Conservation (phyloP, 1,284 basidiomycete genomes). For the Ceratobasidium sp. region DNA sequence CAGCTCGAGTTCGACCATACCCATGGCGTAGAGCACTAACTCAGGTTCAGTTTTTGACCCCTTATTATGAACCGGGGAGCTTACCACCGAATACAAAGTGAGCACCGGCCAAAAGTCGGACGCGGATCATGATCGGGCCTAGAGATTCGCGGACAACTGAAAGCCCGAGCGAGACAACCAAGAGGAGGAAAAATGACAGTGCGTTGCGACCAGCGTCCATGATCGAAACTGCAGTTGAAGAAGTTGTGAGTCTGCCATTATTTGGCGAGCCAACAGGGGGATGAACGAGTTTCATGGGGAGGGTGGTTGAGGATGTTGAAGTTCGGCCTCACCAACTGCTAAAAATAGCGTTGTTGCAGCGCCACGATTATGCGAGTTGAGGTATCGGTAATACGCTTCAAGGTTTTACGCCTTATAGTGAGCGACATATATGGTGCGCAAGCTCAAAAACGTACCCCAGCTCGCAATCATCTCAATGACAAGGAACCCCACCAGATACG, state of each 20-base stretch:
- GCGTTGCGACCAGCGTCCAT: slow-evolving; percentile 94
- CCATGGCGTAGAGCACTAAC: slow-evolving; percentile 87
- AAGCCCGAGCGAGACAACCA: slow-evolving; percentile 89
- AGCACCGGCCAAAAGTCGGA: slow-evolving; percentile 77
- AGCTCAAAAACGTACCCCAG: slow-evolving; percentile 66
- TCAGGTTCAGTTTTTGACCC: too few relatives aligned
- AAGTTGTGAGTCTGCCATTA: neutral
- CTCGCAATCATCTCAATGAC: slow-evolving; percentile 94
- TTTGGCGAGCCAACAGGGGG: too few relatives aligned
- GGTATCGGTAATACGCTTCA: slow-evolving; percentile 81
- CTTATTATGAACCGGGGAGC: slow-evolving; percentile 48
- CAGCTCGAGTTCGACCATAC: slow-evolving; percentile 90
- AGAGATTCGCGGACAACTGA: slow-evolving; percentile 85
- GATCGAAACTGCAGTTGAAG: slow-evolving; percentile 71
- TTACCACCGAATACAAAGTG: slow-evolving; percentile 96
- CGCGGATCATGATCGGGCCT: slow-evolving; percentile 80
- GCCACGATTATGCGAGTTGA: slow-evolving; percentile 87
- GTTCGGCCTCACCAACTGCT: slow-evolving; percentile 71
- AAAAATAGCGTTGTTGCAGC: slow-evolving; percentile 83
- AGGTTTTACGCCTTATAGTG: slow-evolving; percentile 51
- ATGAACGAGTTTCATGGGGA: neutral
- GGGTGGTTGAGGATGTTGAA: neutral
- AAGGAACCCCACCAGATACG: slow-evolving; percentile 88
- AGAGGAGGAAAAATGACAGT: slow-evolving; percentile 92
- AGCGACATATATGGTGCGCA: neutral